Base-by-base conservation (phyloP, 2,329 filamentous ascomycete species). In the Lasiodiplodia citricola region DNA sequence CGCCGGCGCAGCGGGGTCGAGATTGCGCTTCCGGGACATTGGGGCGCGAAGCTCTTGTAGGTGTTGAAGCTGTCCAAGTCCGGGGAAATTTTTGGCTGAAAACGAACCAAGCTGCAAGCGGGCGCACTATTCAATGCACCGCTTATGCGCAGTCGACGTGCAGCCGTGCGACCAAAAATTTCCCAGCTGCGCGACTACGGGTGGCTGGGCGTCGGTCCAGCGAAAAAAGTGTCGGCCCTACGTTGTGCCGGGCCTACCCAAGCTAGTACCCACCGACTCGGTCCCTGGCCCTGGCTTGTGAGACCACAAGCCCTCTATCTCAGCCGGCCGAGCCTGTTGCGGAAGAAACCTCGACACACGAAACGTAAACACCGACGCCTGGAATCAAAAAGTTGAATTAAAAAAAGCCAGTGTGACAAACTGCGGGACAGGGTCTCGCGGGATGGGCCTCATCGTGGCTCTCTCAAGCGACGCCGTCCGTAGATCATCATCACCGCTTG, bases 11-110 rank as follows among this genome's bases (percentile, higher is more conserved):
- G 54, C 54, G 28, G 28, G 13, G 11, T 69, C 68, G 25, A 66
- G 62, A 37, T 69, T 52, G 16, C 68, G 55, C 54, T 69, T 69
- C 28, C 62, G 67, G 38, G 60, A 65, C 67, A 69, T 69, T 47
- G 44, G 44, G 18, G 31, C 51, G 64, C 41, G 38, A 51, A 51
- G 47, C 14, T 25, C 18, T 35, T 21, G 38, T 52, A 47, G 51
- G n/a, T 63, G 58, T 63, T 35, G 41, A 35, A 47, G 58, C 41
- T 51, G 18, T 47, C 28, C 18, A n/a, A 37, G 41, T 51, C 41
- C 55, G 41, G 57, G 57, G 21, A n/a, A 35, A 37, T 25, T 51
- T 63, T 25, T 63, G 58, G 58, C 58, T 37, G 25, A 18, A 51
- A 21, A 35, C 18, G 58, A 35, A 5, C 44, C n/a, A 18, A 47